Conservation (phyloP, 2,329 filamentous ascomycete genomes). For the Dothideomycetes sp. region DNA sequence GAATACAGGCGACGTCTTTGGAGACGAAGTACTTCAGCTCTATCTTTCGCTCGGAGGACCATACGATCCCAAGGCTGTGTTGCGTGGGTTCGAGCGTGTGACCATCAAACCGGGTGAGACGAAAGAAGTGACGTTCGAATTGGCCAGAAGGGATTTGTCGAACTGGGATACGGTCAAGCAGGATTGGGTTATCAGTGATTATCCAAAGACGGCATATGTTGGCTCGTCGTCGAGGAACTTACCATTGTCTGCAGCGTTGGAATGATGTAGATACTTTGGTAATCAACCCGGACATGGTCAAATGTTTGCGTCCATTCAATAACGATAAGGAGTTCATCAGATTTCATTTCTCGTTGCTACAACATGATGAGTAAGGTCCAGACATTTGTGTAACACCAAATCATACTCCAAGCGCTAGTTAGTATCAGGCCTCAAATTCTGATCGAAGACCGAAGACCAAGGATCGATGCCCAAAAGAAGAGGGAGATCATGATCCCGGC, state of each 20-base stretch:
- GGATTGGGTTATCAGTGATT: constrained; percentile 62
- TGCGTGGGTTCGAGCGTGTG: constrained; percentile 72
- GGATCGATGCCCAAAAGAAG: too few relatives aligned
- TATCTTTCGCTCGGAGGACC: constrained; percentile 71
- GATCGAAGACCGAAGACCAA: too few relatives aligned
- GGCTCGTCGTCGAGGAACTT: constrained; percentile 49
- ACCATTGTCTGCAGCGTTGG: constrained; percentile 28
- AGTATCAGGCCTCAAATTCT: too few relatives aligned
- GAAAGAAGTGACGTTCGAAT: constrained; percentile 52
- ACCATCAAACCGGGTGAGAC: constrained; percentile 57
- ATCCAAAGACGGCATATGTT: constrained; percentile 49
- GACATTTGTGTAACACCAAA: too few relatives aligned
- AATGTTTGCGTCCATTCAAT: too few relatives aligned
- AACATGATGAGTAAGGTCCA: too few relatives aligned
- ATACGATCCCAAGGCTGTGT: constrained; percentile 51
- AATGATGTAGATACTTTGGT: too few relatives aligned
- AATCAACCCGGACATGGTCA: too few relatives aligned
- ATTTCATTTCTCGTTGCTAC: too few relatives aligned
- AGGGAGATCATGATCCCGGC: too few relatives aligned
- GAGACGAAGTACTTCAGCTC: constrained; percentile 63
- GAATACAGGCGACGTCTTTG: constrained; percentile 55
- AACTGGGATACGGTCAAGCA: constrained; percentile 70
- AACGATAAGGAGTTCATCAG: too few relatives aligned
- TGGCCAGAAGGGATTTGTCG: constrained; percentile 71
- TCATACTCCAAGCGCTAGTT: too few relatives aligned